Conservation (phyloP, 306 rosid species). For the Vigna trinervia region DNA sequence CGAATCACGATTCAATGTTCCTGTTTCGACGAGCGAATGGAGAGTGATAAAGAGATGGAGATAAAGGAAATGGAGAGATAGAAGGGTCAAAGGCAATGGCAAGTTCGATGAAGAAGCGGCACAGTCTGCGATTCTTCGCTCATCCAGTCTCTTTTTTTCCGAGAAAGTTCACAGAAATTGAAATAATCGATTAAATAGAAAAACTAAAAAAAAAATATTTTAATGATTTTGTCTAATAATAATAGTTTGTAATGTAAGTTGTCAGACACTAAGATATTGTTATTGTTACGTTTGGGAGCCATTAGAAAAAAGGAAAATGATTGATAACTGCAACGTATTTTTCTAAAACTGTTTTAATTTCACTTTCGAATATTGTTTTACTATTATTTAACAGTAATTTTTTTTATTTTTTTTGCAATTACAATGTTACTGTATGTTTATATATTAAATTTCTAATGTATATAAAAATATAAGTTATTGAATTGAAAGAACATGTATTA, state of each 20-base stretch:
- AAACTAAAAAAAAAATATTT: not conserved
- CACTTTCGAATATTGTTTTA: no score
- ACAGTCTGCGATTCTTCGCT: not conserved
- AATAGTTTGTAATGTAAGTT: not conserved
- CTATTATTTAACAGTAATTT: no score
- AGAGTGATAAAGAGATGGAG: not conserved
- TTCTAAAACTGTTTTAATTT: not conserved
- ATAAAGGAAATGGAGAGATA: not conserved
- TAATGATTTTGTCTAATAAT: not conserved
- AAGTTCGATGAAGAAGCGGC: constrained; percentile 14
- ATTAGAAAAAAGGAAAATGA: not conserved
- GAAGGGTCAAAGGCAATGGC: not conserved
- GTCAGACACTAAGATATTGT: not conserved
- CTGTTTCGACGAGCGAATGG: not conserved
- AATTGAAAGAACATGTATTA: no score
- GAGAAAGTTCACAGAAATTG: not conserved
- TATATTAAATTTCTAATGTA: no score
- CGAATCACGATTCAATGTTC: not conserved
- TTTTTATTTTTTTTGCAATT: no score
- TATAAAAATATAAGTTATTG: no score
- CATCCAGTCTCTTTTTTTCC: not conserved
- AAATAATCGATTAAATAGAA: not conserved
- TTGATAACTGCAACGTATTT: not conserved
- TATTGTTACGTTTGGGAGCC: not conserved
- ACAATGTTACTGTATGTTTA: no score